phyloP scores from a whole-genome alignment of 2,329 filamentous ascomycete species.

The Cercospora berteroae region DNA sequence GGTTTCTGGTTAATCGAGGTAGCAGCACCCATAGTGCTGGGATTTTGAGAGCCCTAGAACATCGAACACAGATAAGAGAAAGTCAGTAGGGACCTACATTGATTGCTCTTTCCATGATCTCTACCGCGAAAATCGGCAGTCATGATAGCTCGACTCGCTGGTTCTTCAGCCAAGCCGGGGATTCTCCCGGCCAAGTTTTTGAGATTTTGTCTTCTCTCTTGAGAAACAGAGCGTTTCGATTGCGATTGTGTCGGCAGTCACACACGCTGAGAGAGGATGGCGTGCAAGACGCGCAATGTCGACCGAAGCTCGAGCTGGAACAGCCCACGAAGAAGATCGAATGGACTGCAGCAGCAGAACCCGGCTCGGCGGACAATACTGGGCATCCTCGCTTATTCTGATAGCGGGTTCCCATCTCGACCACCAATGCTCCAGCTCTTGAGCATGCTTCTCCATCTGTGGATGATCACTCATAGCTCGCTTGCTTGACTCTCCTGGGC shows the following conservation, averaged over 20 bases:
- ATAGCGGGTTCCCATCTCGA: not conserved
- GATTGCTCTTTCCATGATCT: not conserved
- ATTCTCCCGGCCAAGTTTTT: not conserved
- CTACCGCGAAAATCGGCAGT: not conserved
- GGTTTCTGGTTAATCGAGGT: not conserved
- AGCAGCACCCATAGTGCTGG: not conserved
- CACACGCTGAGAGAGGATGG: not conserved
- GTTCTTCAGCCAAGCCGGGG: not conserved
- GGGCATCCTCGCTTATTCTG: not conserved
- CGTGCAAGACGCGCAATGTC: not conserved
- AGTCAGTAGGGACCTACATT: not conserved
- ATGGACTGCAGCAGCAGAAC: not conserved
- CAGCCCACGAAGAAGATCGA: not conserved
- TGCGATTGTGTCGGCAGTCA: not conserved
- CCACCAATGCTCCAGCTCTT: not conserved
- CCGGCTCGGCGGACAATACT: not conserved
- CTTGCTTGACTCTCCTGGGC: not conserved
- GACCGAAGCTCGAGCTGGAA: not conserved
- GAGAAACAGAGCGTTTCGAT: not conserved
- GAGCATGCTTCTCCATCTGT: not conserved
- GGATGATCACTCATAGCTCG: not conserved
- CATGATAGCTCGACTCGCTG: not conserved
- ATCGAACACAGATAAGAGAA: not conserved
- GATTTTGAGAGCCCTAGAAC: not conserved
- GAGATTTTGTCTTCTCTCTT: not conserved